A percentile compares a stretch with the other conserved stretches of the same genome.
Conservation (phyloP, 208 protist genomes). For the Strigomonas galati region DNA sequence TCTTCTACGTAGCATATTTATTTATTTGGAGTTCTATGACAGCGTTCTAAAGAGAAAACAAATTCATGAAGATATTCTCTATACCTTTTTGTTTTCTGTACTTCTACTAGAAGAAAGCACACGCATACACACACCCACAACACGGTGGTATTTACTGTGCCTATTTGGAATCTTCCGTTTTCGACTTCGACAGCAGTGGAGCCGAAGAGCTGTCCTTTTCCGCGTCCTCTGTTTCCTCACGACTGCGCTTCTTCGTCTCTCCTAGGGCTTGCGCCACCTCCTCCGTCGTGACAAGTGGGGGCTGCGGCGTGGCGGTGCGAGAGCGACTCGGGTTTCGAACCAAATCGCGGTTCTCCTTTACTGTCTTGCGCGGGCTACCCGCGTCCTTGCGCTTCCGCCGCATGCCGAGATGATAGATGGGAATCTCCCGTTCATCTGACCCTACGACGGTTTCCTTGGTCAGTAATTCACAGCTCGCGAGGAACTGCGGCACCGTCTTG, state of each 20-base stretch:
- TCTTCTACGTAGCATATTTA: too few species aligned
- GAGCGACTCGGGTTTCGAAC: not conserved
- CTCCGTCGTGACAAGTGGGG: not conserved
- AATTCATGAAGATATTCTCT: too few species aligned
- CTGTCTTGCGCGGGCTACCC: slow-evolving; percentile 41
- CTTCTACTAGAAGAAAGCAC: too few species aligned
- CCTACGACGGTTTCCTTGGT: slow-evolving; percentile 46
- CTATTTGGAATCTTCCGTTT: too few species aligned
- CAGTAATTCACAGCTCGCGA: slow-evolving; percentile 66
- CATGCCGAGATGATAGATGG: slow-evolving; percentile 75
- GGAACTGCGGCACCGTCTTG: slow-evolving; percentile 75
- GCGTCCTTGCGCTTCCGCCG: slow-evolving; percentile 50
- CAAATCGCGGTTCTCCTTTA: slow-evolving; percentile 47
- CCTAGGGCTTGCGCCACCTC: not conserved
- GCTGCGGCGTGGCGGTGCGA: too few species aligned
- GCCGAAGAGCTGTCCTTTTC: too few species aligned
- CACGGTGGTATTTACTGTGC: not conserved
- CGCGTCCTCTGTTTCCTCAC: not conserved
- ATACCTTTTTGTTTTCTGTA: too few species aligned
- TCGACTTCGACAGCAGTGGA: not conserved
- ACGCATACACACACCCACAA: too few species aligned
- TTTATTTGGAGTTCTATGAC: too few species aligned
- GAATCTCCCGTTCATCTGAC: slow-evolving; percentile 58
- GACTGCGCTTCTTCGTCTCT: not conserved
- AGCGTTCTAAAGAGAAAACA: too few species aligned